phyloP scores from a whole-genome alignment of 495 filamentous ascomycete species.

The Aspergillus nanangensis region DNA sequence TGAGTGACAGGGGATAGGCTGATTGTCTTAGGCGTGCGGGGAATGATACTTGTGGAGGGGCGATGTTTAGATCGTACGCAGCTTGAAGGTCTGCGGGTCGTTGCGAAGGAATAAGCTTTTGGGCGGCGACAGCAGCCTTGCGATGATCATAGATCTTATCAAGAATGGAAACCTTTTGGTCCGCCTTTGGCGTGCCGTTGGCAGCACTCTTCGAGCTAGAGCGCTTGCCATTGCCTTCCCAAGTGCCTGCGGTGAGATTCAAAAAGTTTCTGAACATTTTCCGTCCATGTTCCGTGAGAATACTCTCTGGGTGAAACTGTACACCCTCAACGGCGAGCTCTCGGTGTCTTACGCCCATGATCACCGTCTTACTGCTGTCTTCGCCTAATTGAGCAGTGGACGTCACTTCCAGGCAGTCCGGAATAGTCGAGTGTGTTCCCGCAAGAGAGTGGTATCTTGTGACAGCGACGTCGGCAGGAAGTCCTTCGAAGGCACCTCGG shows the following conservation, averaged over 20 bases:
- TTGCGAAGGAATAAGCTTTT: constrained; percentile 83
- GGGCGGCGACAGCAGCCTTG: constrained; percentile 67
- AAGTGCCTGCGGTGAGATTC: constrained; percentile 79
- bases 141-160: constrained; percentile 90
- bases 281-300: constrained; percentile 83
- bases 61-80: constrained; percentile 74
- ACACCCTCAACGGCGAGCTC: constrained; percentile 86
- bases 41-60: constrained; percentile 82
- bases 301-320: constrained; percentile 97
- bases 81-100: constrained; percentile 82
- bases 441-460: constrained; percentile 97
- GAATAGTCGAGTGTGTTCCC: constrained; percentile 85
- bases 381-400: constrained; percentile 70
- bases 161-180: constrained; percentile 78
- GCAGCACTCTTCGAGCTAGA: constrained; percentile 18
- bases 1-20: constrained; percentile 75
- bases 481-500: constrained; percentile 78
- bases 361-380: constrained; percentile 64
- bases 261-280: constrained; percentile 92
- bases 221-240: constrained; percentile 67
- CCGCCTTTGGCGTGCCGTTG: constrained; percentile 16
- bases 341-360: constrained; percentile 97
- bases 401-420: constrained; percentile 80
- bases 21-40: constrained; percentile 73
- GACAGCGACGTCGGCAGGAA: constrained; percentile 75